These are phyloP conservation scores for Elongisporangium anandrum DNA, from an alignment of 352 stramenopile species.

Conservation along the genomic window DNA sequence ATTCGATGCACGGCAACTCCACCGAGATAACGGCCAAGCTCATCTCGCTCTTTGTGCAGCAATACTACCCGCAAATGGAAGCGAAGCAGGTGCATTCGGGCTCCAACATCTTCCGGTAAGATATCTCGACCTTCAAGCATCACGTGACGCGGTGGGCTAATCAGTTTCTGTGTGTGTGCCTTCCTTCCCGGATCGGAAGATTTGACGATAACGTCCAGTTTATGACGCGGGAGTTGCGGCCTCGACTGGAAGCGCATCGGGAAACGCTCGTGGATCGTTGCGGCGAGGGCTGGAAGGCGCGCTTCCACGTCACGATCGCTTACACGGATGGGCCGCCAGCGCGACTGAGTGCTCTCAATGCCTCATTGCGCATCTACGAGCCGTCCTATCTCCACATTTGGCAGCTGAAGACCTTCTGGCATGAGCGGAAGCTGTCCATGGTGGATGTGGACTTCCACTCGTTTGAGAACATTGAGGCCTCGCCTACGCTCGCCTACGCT, in stretches of 20 bases:
- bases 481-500: conserved; percentile 79
- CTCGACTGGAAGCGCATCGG: conserved; percentile 91
- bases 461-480: conserved; percentile 97
- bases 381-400: conserved; percentile 97
- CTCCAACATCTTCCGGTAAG: conserved; percentile 92
- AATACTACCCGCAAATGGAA: conserved; percentile 91
- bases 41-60: conserved; percentile 90
- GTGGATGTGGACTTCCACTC: conserved; percentile 96
- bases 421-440: conserved; percentile 93
- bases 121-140: neutral
- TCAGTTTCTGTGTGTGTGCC: neutral
- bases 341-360: conserved; percentile 95
- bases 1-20: conserved; percentile 92
- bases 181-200: conserved; percentile 48
- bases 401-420: conserved; percentile 99
- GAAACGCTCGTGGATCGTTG: conserved; percentile 90
- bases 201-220: conserved; percentile 97
- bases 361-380: conserved; percentile 91
- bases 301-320: conserved; percentile 95
- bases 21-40: conserved; percentile 92
- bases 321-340: conserved; percentile 96
- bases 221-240: conserved; percentile 93
- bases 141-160: neutral
- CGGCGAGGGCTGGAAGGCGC: conserved; percentile 90
- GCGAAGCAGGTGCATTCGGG: conserved; percentile 94